phyloP scores from a whole-genome alignment of 805 yeast species.

The Saturnispora zaruensis region DNA sequence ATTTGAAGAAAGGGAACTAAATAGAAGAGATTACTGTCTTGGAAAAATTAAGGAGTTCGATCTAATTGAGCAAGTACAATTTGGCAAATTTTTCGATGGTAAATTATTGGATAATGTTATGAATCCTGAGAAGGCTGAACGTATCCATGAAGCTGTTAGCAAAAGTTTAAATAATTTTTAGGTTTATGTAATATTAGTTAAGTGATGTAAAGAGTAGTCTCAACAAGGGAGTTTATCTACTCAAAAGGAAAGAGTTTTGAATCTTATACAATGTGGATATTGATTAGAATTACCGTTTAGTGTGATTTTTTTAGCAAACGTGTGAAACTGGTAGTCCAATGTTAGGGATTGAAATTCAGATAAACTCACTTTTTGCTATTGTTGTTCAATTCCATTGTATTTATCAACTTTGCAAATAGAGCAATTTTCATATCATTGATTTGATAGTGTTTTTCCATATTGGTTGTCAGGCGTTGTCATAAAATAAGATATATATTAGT shows the following conservation, averaged over 20 bases:
- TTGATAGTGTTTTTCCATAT: too few species aligned
- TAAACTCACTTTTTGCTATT: too few species aligned
- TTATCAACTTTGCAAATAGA: too few species aligned
- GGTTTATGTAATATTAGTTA: not conserved
- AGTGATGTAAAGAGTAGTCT: not conserved
- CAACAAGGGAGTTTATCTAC: not conserved
- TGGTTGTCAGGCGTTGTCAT: too few species aligned
- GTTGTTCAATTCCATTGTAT: too few species aligned
- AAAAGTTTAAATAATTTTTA: not conserved
- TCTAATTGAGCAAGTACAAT: conserved; percentile 1
- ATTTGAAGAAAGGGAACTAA: not conserved
- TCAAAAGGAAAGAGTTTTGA: not conserved
- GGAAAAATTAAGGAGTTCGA: not conserved
- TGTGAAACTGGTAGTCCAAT: too few species aligned
- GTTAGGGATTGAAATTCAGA: too few species aligned
- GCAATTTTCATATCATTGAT: too few species aligned
- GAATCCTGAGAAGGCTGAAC: conserved; percentile 1
- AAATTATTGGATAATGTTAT: not conserved
- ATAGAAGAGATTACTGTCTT: not conserved
- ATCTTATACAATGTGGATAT: too few species aligned
- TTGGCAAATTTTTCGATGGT: conserved; percentile 2
- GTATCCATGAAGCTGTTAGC: not conserved
- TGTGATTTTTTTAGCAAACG: too few species aligned
- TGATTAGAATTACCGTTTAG: too few species aligned
- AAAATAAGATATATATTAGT: too few species aligned